Base-by-base conservation (phyloP, 768 basidiomycete genomes). In the Russula lepida region DNA sequence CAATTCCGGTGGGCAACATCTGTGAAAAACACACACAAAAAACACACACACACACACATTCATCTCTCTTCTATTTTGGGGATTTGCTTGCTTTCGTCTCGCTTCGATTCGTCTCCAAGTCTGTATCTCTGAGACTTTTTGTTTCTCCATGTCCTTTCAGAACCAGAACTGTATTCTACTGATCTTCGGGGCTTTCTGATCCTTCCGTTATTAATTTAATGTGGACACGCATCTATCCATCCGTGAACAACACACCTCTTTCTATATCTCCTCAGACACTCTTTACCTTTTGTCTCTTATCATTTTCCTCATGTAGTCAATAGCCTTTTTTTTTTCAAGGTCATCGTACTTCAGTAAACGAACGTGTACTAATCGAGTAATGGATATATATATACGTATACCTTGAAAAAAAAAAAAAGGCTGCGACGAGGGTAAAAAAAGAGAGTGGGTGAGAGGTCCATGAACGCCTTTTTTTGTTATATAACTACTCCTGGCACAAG, bases 291-390 rank as follows among this genome's bases (percentile, higher is more conserved):
- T 23, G n/a, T 9, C n/a, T 21, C 8, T 37, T 37, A 17, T 37
- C 3, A 6, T 2, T 21, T n/a, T 9, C 17, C 41, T 19, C 17
- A 30, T 58, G 58, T 58, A 58, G 51, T 44, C 50, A 12, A 8
- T 58, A 51, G 57, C n/a, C 13, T 25, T 6, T n/a, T n/a, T n/a
- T 43, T 47, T 47, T 47, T 47, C 43, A 44, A 44, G 43, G 43
- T 21, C 4, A 44, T 17, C 23, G 13, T 47, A 13, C 46, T 47
- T 6, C 41, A 43, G n/a, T n/a, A 43, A 41, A 41, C 39, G 39
- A 35, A 56, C 23, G 4, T 50, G 27, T 58, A 58, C 37, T 41
- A 58, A 27, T 58, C 39, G 28, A 39, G 27, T 57, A 41, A 58
- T 55, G n/a, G 27, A 27, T 50, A n/a, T 50, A 46, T 25, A 46